Base-by-base conservation (phyloP, 768 basidiomycete genomes). In the Coprinopsis marcescibilis region DNA sequence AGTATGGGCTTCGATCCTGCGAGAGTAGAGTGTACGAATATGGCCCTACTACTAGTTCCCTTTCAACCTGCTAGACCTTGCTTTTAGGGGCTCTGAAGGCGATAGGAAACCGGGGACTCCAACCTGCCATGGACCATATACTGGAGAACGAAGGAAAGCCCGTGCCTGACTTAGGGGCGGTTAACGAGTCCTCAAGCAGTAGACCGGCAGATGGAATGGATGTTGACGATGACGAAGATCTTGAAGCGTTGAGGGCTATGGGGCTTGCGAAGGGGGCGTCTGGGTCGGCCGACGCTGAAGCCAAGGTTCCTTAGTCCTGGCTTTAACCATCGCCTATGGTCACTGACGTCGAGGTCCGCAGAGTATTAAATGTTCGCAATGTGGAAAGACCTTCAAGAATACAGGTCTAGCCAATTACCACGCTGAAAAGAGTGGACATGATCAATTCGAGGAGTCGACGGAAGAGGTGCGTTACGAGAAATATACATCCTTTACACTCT, bases 401-500 rank as follows among this genome's bases (percentile, higher is more conserved):
- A 85, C 88, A 0, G 89, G 88, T 2, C 70, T 95, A 13, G 94
- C 90, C 12, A 89, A 89, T 54, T 95, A 81, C 64, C 94, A 96
- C 57, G 94, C 92, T 0, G 91, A 94, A 65, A 92, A 92, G 71
- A 89, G 83, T 54, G 95, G 95, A 0, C 95, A 99, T 60, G 84
- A 91, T 63, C 83, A 93, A 54, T 98, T 97, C 52, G 94, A 96
- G 61, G 95, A 97, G 59, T 92, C 88, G 1, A 89, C 82, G 0
- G 93, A 98, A 58, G 95, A 97, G 76, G 92, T 89, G 13, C 29
- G 32, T 40, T 5, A 17, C n/a, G n/a, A n/a, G n/a, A n/a, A n/a
- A n/a, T n/a, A 1, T 53, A 39, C 23, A 19, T 25, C 20, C 30
- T 23, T 50, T 35, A 33, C 36, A 26, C 21, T 15, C 30, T 37